Base-by-base conservation (phyloP, 495 filamentous ascomycete genomes). In the Penicillium verhagenii region DNA sequence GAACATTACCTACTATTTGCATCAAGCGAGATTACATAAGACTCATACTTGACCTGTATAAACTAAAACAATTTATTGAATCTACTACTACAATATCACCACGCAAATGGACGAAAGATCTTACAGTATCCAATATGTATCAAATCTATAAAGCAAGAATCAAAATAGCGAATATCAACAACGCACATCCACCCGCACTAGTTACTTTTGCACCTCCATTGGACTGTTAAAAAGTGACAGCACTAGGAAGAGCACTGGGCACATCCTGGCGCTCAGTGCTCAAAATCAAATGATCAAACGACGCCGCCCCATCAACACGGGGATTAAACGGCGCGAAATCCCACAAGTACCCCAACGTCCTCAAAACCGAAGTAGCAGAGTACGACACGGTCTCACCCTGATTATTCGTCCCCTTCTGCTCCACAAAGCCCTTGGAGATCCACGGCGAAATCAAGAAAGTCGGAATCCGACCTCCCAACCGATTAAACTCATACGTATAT, bases 361-460 rank as follows among this genome's bases (percentile, higher is more conserved):
- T 59, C 16, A 76, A 66, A 7, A 74, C 57, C 1, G 73, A 76
- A n/a, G 68, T 61, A 16, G 69, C 73, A 28, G 68, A 71, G 59
- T 78, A 76, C 6, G 71, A 69, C 6, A 66, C 61, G 10, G 53
- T 53, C 42, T 72, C 23, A 6, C 72, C 71, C 4, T 58, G 43
- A 2, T 54, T 43, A 49, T 74, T 74, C 11, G 44, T 63, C 2
- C 76, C 75, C 63, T 74, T 69, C 46, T 79, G 67, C 69, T 82
- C 76, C 19, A 80, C 68, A 16, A 58, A 21, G 0, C 72, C 76
- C 59, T 75, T 71, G 6, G 44, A 56, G 1, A 75, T 66, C 68
- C 72, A 80, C 6, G 78, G 79, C 2, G 77, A 80, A 63, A 82
- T 78, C 2, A 82, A 60, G 24, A 78, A 56, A 4, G 79, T 80